phyloP scores from a whole-genome alignment of 768 basidiomycete species.

The Kwoniella mangroviensis region DNA sequence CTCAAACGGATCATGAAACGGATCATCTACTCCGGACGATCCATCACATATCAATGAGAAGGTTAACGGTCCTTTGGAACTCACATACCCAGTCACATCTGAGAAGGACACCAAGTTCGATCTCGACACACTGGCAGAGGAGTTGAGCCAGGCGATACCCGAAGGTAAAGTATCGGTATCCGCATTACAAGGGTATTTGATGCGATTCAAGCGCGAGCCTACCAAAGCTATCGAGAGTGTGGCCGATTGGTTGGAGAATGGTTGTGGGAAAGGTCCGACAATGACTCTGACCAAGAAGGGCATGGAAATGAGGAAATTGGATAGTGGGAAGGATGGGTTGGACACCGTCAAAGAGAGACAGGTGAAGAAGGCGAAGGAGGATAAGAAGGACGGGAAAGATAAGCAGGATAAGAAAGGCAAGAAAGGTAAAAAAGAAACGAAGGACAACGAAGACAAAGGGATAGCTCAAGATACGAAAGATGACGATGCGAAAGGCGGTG shows the following conservation, averaged over 20 bases:
- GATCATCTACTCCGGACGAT: neutral
- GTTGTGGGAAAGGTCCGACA: constrained; percentile 16
- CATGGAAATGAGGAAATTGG: neutral
- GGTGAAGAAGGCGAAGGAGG: too few species aligned
- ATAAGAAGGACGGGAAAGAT: too few species aligned
- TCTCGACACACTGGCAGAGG: constrained; percentile 61
- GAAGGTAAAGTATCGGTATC: constrained; percentile 73
- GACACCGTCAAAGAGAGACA: too few species aligned
- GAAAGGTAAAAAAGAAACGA: neutral
- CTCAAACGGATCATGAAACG: too few species aligned
- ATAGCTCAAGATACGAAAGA: neutral
- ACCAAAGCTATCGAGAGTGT: constrained; percentile 74
- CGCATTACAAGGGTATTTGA: constrained; percentile 80
- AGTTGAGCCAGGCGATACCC: constrained; percentile 68
- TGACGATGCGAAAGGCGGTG: too few species aligned
- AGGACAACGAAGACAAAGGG: neutral
- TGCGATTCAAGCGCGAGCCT: constrained; percentile 70
- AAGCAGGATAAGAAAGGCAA: neutral
- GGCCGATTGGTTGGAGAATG: constrained; percentile 70
- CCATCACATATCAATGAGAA: neutral
- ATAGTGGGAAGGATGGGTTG: neutral
- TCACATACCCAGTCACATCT: neutral
- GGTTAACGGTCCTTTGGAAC: too few species aligned
- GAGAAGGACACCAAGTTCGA: neutral
- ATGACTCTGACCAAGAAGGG: neutral